phyloP scores from a whole-genome alignment of 768 basidiomycete species.

The Rhodosporidiobolus odoratus region DNA sequence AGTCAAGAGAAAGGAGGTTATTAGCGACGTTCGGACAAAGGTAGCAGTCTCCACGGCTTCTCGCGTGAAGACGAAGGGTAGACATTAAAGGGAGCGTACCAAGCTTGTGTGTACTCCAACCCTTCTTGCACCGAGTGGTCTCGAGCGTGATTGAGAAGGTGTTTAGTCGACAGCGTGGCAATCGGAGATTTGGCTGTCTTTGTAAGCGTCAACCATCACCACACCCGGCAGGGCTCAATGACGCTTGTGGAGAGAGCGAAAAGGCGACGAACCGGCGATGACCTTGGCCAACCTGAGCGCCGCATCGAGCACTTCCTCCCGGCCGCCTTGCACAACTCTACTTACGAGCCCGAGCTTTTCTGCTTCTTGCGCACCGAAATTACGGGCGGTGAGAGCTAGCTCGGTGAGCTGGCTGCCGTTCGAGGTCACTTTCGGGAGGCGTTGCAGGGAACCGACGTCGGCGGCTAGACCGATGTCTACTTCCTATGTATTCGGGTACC shows the following conservation, averaged over 20 bases:
- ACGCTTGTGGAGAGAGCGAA: not conserved
- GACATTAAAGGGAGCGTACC: slow-evolving; percentile 2
- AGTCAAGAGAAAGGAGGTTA: too few species aligned
- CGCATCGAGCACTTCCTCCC: slow-evolving; percentile 60
- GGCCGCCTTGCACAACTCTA: slow-evolving; percentile 61
- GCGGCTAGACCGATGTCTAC: slow-evolving; percentile 81
- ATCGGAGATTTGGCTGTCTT: slow-evolving; percentile 63
- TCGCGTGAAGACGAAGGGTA: not conserved
- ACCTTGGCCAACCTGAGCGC: slow-evolving; percentile 62
- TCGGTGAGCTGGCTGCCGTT: slow-evolving; percentile 70
- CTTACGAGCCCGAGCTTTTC: slow-evolving; percentile 67
- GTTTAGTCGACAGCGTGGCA: slow-evolving; percentile 71
- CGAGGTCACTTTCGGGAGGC: slow-evolving; percentile 68
- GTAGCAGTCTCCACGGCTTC: too few species aligned
- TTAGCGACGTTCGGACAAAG: too few species aligned
- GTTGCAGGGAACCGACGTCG: slow-evolving; percentile 79
- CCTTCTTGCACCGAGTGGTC: slow-evolving; percentile 58
- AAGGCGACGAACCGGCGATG: slow-evolving; percentile 52
- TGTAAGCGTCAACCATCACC: not conserved
- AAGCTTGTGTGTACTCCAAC: slow-evolving; percentile 25
- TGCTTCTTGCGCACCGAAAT: slow-evolving; percentile 67
- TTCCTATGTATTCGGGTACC: slow-evolving; percentile 69
- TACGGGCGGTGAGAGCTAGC: slow-evolving; percentile 66
- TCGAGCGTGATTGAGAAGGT: slow-evolving; percentile 66
- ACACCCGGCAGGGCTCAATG: too few species aligned